These are phyloP conservation scores for Colletotrichum sublineola DNA, from an alignment of 2,329 filamentous ascomycete species.

Conservation along the genomic window DNA sequence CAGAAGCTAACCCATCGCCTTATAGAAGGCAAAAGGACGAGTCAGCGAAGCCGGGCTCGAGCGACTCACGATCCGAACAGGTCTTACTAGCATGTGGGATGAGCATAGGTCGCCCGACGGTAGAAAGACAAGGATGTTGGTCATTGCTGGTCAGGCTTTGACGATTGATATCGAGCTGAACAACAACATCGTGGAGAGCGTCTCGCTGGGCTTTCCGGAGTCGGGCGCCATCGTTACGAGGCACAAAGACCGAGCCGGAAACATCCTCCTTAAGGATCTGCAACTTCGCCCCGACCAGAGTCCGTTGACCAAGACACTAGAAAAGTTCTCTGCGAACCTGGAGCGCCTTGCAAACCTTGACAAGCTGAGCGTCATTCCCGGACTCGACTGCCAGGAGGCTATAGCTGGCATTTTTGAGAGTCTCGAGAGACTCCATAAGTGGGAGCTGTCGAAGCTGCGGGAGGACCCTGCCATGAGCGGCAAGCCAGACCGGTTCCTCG, in stretches of 20 bases:
- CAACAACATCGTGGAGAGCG: constrained; percentile 72
- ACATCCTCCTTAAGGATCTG: constrained; percentile 76
- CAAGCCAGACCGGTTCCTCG: constrained; percentile 63
- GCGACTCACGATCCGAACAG: constrained; percentile 75
- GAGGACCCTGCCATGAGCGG: constrained; percentile 60
- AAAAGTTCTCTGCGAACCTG: constrained; percentile 79
- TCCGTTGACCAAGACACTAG: constrained; percentile 77
- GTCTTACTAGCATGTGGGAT: constrained; percentile 75
- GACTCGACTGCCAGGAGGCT: constrained; percentile 83
- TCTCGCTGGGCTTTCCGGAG: constrained; percentile 73
- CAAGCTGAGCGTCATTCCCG: constrained; percentile 76
- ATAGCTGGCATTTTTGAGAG: constrained; percentile 80
- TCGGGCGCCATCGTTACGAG: constrained; percentile 69
- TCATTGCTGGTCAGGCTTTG: constrained; percentile 73
- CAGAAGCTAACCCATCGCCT: constrained; percentile 42
- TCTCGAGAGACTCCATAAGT: constrained; percentile 76
- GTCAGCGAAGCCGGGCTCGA: constrained; percentile 83
- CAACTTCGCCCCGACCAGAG: constrained; percentile 70
- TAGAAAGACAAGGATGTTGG: constrained; percentile 66
- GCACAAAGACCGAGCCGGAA: constrained; percentile 72
- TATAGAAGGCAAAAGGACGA: constrained; percentile 62
- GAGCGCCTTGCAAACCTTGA: constrained; percentile 78
- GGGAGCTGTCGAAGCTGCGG: constrained; percentile 73
- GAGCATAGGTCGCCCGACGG: constrained; percentile 61
- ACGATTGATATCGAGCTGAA: constrained; percentile 72